Percentiles rank a stretch among this genome's conserved stretches.
These are phyloP conservation scores for Plasmodium adleri DNA, from an alignment of 169 alveolate genomes.

Conservation along the genomic window DNA sequence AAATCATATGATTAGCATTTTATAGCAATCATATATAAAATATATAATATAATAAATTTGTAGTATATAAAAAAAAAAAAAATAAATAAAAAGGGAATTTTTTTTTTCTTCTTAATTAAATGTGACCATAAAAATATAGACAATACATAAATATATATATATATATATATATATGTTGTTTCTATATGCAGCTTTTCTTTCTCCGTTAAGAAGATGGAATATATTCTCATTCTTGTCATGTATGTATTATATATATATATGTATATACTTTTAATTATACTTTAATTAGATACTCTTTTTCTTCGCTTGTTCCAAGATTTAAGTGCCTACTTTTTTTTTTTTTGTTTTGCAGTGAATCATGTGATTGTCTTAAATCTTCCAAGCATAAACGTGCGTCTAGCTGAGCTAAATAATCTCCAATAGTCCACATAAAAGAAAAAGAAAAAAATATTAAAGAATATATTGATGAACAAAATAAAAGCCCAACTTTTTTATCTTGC, in stretches of 20 bases:
- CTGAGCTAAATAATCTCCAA: conserved; percentile 71
- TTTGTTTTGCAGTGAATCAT: conserved; percentile 44
- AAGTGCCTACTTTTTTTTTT: conserved; percentile 12
- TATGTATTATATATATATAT: background rate
- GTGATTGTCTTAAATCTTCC: conserved; percentile 55
- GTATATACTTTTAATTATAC: conserved; percentile 4
- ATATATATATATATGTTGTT: background rate
- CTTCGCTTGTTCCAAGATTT: background rate
- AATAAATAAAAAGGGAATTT: too few species aligned
- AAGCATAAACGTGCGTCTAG: conserved; percentile 64
- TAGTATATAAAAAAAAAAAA: too few species aligned
- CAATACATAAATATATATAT: background rate
- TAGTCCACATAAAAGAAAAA: conserved; percentile 74
- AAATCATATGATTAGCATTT: background rate
- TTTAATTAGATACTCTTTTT: conserved; percentile 42
- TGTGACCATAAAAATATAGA: background rate
- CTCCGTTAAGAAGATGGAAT: too few species aligned
- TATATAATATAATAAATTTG: too few species aligned
- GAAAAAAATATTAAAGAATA: conserved; percentile 71
- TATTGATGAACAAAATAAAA: conserved; percentile 41
- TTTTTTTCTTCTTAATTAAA: too few species aligned
- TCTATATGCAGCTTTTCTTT: too few species aligned
- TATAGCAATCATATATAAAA: background rate
- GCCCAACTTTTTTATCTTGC: conserved; percentile 43
- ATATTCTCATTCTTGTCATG: background rate